Evolutionary conservation across 495 filamentous ascomycete genomes (phyloP).

Genomic region (Xylaria bambusicola): DNA sequence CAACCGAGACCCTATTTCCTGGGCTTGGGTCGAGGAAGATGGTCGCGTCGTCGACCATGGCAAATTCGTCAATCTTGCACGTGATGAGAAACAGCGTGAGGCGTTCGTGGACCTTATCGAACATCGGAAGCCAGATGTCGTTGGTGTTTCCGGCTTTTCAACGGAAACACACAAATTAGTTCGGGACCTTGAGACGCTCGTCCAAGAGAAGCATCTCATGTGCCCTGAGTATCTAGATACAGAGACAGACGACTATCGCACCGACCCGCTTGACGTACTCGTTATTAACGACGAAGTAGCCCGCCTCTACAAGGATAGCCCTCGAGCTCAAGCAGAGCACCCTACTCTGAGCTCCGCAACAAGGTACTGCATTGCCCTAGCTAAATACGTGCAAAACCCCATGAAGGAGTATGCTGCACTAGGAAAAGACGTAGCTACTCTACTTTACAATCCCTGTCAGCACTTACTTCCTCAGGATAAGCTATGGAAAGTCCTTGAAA

Average conservation of each 20-base stretch:
- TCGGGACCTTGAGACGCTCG: constrained; percentile 71
- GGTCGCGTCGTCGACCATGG: constrained; percentile 85
- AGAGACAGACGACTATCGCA: constrained; percentile 63
- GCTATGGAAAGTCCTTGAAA: constrained; percentile 81
- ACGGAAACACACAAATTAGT: constrained; percentile 83
- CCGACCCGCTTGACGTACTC: constrained; percentile 78
- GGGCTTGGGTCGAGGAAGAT: constrained; percentile 92
- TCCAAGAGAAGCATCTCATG: constrained; percentile 70
- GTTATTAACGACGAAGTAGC: constrained; percentile 96
- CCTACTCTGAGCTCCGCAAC: constrained; percentile 74
- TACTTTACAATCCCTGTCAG: constrained; percentile 87
- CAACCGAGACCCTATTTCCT: constrained; percentile 77
- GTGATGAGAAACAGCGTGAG: constrained; percentile 66
- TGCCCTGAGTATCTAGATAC: constrained; percentile 71
- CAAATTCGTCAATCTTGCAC: constrained; percentile 74
- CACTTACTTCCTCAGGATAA: constrained; percentile 84
- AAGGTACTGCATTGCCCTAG: constrained; percentile 85
- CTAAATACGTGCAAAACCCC: constrained; percentile 88
- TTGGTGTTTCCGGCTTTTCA: constrained; percentile 87
- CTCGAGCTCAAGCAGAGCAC: constrained; percentile 77
- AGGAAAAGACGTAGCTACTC: constrained; percentile 80
- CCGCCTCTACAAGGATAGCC: constrained; percentile 86
- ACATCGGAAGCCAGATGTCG: constrained; percentile 81
- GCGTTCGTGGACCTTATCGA: constrained; percentile 72
- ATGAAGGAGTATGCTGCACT: constrained; percentile 94